phyloP scores from a whole-genome alignment of 805 yeast species.

The Candida qinlingensis region DNA sequence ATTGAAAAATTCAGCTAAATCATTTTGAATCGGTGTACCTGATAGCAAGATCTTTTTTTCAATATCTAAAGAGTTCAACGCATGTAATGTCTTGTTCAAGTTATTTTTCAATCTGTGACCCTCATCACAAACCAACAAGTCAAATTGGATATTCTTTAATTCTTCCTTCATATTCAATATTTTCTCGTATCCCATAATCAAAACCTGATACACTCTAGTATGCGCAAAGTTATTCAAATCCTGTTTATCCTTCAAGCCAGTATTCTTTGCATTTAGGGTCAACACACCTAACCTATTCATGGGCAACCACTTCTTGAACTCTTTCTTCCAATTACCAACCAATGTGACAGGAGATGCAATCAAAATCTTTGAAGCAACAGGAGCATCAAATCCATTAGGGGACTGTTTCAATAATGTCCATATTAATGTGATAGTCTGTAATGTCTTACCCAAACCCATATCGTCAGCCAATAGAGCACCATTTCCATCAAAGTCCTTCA shows the following conservation, averaged over 20 bases:
- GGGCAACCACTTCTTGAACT: constrained; percentile 84
- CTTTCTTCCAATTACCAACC: constrained; percentile 81
- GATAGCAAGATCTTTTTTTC: constrained; percentile 61
- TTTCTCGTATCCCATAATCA: constrained; percentile 87
- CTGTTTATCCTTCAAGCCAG: constrained; percentile 42
- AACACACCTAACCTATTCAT: constrained; percentile 53
- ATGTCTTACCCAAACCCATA: constrained; percentile 92
- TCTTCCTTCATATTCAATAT: constrained; percentile 50
- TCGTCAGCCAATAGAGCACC: constrained; percentile 94
- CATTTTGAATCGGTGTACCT: constrained; percentile 95
- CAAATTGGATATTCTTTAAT: constrained; percentile 39
- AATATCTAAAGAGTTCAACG: constrained; percentile 37
- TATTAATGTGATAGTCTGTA: constrained; percentile 76
- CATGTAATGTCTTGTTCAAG: constrained; percentile 63
- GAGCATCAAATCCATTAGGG: constrained; percentile 37
- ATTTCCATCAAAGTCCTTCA: constrained; percentile 39
- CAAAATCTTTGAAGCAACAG: constrained; percentile 51
- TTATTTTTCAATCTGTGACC: constrained; percentile 86
- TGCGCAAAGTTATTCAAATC: constrained; percentile 33
- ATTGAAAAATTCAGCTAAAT: constrained; percentile 74
- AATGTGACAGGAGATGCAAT: constrained; percentile 91
- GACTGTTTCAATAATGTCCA: constrained; percentile 74
- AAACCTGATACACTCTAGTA: constrained; percentile 71
- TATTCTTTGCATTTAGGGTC: constrained; percentile 45
- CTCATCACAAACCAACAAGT: constrained; percentile 80